Evolutionary conservation across 495 filamentous ascomycete species (phyloP), one percentile per base, ranked within the genome.

Genomic region (Daldinia caldariorum): DNA sequence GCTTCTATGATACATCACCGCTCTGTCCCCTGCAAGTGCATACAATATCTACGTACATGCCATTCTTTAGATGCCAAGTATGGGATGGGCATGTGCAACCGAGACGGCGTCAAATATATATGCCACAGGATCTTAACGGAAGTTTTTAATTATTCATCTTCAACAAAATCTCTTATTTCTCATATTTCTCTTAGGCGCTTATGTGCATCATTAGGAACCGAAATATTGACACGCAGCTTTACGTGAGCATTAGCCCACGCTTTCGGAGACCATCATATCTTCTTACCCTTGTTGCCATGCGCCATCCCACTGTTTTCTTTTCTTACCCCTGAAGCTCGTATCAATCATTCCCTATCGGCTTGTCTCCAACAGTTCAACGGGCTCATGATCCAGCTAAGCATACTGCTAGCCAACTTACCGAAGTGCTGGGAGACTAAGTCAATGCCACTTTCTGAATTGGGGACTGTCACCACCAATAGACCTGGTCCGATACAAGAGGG

Each of bases 391-490:
- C 51, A n/a, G 32, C 47, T 47, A 53, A 51, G 57, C 65, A 69
- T 66, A 51, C 53, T 61, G 14, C 50, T 47, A 45, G 61, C 41
- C 60, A 26, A 45, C 65, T 56, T 61, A 56, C 54, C 56, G 43
- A 64, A 29, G 39, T 20, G 9, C 22, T 32, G 60, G 20, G 35
- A 72, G 49, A 35, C 51, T 13, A 54, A 61, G 43, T 12, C 64
- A 54, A 70, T 73, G 58, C 70, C 66, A 73, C 70, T 73, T 73
- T 73, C 70, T 70, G 16, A 58, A 70, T 73, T 50, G 22, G 66
- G 66, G 16, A 14, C 37, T 35, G 20, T 49, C 22, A 31, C 69
- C 55, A 61, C 34, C 61, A 60, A 38, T 26, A 26, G 26, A 54
- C 55, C 41, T 6, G 35, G n/a, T 22, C 3, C 49, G 13, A 32